Percentiles rank a stretch among this genome's conserved stretches.
Conservation (phyloP, 164 flowering plant genomes). For the Annona cherimola region DNA sequence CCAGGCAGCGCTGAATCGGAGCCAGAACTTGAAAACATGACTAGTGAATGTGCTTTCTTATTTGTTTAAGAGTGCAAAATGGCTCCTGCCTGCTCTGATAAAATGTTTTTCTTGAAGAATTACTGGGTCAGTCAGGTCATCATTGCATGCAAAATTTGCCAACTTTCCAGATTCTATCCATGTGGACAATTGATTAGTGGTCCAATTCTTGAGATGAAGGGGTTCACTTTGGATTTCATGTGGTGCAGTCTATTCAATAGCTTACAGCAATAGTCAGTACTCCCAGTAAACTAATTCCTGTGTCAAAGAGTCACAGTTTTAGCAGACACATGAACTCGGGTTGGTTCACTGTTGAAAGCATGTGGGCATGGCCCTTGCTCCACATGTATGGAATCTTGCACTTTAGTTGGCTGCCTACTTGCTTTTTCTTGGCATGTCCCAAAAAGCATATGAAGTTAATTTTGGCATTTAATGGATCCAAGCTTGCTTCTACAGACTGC, state of each 20-base stretch:
- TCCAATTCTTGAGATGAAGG: neutral
- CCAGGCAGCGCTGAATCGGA: neutral
- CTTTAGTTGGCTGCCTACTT: neutral
- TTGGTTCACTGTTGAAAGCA: neutral
- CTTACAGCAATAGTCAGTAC: neutral
- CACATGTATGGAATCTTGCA: neutral
- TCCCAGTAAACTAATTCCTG: neutral
- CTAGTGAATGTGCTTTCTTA: neutral
- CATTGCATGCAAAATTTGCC: neutral
- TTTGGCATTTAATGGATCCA: neutral
- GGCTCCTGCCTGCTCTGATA: neutral
- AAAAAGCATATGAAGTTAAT: too few species aligned
- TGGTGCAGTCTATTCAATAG: neutral
- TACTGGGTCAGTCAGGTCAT: neutral
- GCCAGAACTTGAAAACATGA: neutral
- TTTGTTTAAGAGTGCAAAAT: neutral
- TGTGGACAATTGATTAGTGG: neutral
- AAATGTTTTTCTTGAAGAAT: neutral
- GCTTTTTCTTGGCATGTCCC: neutral
- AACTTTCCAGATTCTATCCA: neutral
- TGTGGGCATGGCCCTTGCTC: neutral
- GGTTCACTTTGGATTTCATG: neutral
- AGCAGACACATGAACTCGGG: neutral
- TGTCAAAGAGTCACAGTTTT: neutral
- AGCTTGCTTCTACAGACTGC: neutral